Evolutionary conservation across 2,329 filamentous ascomycete species (phyloP).

Genomic region (Aureobasidium subglaciale): DNA sequence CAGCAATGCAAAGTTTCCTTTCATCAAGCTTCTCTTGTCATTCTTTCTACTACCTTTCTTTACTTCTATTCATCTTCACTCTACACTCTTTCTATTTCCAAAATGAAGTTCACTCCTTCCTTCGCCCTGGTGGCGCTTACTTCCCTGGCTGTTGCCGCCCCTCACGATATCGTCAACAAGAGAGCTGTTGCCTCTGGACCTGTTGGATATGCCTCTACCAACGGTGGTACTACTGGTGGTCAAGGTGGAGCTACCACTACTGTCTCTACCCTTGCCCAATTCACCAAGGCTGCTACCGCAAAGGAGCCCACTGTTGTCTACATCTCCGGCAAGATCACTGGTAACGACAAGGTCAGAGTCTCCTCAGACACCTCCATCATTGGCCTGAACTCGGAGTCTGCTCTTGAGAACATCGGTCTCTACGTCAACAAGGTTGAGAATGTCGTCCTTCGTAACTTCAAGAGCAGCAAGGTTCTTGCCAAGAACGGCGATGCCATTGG

Average conservation of each 20-base stretch:
- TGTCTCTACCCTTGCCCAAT: conserved; percentile 38
- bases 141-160: conserved; percentile 20
- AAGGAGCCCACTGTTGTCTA: conserved; percentile 38
- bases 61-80: neutral
- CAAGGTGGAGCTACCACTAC: conserved; percentile 39
- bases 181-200: conserved; percentile 13
- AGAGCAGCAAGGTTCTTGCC: conserved; percentile 43
- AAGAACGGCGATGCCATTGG: conserved; percentile 46
- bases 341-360: conserved; percentile 39
- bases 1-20: neutral
- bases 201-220: conserved; percentile 23
- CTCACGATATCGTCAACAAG: neutral
- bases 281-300: conserved; percentile 31
- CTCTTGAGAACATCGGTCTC: conserved; percentile 41
- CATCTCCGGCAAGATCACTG: conserved; percentile 40
- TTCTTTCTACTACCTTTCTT: neutral
- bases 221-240: conserved; percentile 39
- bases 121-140: conserved; percentile 24
- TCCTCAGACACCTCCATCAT: conserved; percentile 46
- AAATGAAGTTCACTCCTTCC: conserved; percentile 12
- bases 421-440: conserved; percentile 44
- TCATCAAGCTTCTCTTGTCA: neutral
- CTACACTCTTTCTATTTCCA: neutral
- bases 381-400: conserved; percentile 38
- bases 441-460: conserved; percentile 52